These are phyloP conservation scores for Allium cepa DNA, from an alignment of 106 monocot species.

Conservation along the genomic window DNA sequence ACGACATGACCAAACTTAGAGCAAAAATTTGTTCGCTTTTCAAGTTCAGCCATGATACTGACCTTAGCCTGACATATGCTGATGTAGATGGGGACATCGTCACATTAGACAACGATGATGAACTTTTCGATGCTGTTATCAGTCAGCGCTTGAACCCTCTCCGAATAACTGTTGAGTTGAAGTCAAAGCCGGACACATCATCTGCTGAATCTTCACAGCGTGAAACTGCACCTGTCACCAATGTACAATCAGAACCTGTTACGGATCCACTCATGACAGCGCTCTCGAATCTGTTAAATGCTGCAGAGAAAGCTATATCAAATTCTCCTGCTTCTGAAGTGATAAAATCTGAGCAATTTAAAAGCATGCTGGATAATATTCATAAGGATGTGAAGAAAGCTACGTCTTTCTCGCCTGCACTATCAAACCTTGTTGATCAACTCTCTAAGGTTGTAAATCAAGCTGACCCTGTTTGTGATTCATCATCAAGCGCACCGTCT, in stretches of 20 bases:
- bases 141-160: constrained; percentile 70
- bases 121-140: constrained; percentile 76
- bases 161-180: constrained; percentile 57
- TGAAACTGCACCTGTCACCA: constrained; percentile 15
- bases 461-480: not conserved
- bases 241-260: constrained; percentile 42
- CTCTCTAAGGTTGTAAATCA: constrained; percentile 17
- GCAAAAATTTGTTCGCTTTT: constrained; percentile 53
- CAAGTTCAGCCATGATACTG: constrained; percentile 39
- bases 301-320: constrained; percentile 27
- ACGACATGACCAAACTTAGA: constrained; percentile 41
- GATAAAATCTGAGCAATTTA: constrained; percentile 41
- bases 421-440: constrained; percentile 31
- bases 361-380: constrained; percentile 24
- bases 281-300: constrained; percentile 32
- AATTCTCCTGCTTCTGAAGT: constrained; percentile 41
- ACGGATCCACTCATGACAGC: constrained; percentile 8
- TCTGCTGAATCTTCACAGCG: constrained; percentile 3
- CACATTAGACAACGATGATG: constrained; percentile 66
- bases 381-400: constrained; percentile 39
- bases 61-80: constrained; percentile 60
- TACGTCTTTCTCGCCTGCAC: constrained; percentile 27
- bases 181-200: constrained; percentile 1
- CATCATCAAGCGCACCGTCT: not conserved
- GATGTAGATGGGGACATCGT: constrained; percentile 87